Base-by-base conservation (phyloP, 1,139 yeast genomes). In the Candida sp. region DNA sequence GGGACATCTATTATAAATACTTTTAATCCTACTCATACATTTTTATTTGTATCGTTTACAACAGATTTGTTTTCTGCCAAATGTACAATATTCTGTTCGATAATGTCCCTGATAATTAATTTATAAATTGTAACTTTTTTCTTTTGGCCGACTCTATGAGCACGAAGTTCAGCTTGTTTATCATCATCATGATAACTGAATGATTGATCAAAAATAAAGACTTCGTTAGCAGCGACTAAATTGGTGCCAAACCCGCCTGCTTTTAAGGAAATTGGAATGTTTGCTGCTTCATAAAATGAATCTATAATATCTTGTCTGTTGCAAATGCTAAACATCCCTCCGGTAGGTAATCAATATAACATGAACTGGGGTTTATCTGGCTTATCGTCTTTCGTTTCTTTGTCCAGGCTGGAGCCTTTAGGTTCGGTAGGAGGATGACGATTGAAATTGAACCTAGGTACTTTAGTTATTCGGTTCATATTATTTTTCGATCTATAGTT, bases 171-270 rank as follows among this genome's bases (percentile, higher is more conserved):
- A 0, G 99, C 99, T 68, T 93, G 99, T 59, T 86, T 87, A 60
- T 93, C 99, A 62, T 93, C n/a, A n/a, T n/a, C 99, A 61, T 95
- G 99, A 0, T 99, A 99, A 57, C 95, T 93, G 68, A 93, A 93
- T 39, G 96, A 86, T 60, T 90, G 93, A 61, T 93, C 99, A 57
- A 84, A 91, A 33, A 95, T 87, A 43, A 93, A 77, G 3, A 93
- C 99, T 48, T 85, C 82, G 58, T 90, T 93, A 7, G 99, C 99
- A 57, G 97, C 95, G 3, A 96, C 95, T 54, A 93, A 76, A 58
- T 93, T 93, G 64, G 95, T 93, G 46, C 99, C 99, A 66, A 93
- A 93, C 1, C 99, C 99, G 57, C 99, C 99, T 0, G 99, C 99
- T 60, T 88, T 89, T 44, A 93, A 72, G 56, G 95, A 93, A 5